These are phyloP conservation scores for Cupressus sempervirens DNA, from an alignment of 75 land plant genomes.

Conservation along the genomic window DNA sequence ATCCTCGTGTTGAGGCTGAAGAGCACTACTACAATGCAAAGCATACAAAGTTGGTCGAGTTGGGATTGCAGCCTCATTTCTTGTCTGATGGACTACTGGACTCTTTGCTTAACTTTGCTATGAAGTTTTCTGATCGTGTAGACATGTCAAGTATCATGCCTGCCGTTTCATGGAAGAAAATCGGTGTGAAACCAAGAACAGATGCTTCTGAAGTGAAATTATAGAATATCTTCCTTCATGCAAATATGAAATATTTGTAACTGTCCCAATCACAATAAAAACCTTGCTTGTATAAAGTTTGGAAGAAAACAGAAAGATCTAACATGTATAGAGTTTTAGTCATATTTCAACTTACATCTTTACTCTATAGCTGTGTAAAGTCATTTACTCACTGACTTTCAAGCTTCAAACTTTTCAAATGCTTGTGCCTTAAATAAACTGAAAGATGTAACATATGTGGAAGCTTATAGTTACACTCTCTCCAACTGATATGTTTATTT, in stretches of 20 bases:
- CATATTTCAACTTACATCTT: background rate
- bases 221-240: background rate
- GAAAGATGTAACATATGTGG: background rate
- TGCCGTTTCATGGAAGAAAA: slow-evolving; percentile 93
- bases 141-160: slow-evolving; percentile 93
- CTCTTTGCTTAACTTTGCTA: slow-evolving; percentile 88
- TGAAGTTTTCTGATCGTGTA: slow-evolving; percentile 83
- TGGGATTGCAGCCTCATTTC: slow-evolving; percentile 90
- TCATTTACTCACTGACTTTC: slow-evolving; percentile 2
- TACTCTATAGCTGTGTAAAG: background rate
- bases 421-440: too few species aligned
- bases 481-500: background rate
- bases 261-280: background rate
- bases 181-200: slow-evolving; percentile 78
- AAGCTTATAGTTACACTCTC: background rate
- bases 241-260: background rate
- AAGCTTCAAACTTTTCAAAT: background rate
- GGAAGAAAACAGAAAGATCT: background rate
- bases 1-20: slow-evolving; percentile 97
- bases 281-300: background rate
- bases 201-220: slow-evolving; percentile 21
- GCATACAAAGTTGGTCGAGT: slow-evolving; percentile 87
- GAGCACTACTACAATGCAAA: slow-evolving; percentile 99
- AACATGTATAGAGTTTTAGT: background rate
- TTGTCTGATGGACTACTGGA: slow-evolving; percentile 92